Conservation (phyloP, 495 filamentous ascomycete species). For the Trichoderma erinaceum region DNA sequence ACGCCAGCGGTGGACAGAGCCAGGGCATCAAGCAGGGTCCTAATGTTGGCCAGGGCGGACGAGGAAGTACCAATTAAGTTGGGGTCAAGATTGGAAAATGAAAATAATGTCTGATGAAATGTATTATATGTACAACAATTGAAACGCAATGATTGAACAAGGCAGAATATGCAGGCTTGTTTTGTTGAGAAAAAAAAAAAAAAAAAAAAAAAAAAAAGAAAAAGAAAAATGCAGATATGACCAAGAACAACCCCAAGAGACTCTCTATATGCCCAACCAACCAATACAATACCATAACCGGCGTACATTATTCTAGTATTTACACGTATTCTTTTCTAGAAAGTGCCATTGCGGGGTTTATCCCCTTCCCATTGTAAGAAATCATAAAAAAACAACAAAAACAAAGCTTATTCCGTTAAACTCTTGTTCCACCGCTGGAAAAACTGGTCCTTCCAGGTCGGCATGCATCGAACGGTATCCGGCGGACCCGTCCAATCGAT, state of each 20-base stretch:
- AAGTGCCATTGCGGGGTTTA: neutral
- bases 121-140: neutral
- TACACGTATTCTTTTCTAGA: neutral
- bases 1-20: constrained; percentile 31
- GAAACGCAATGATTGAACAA: too few relatives aligned
- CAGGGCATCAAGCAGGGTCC: constrained; percentile 27
- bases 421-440: constrained; percentile 8
- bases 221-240: neutral
- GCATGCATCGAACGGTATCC: constrained; percentile 26
- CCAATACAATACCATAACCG: neutral
- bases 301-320: neutral
- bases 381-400: neutral
- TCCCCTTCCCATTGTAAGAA: neutral
- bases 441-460: constrained; percentile 12
- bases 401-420: neutral
- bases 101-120: constrained; percentile 1
- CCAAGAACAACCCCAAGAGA: neutral
- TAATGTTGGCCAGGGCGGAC: constrained; percentile 24
- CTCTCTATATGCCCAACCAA: neutral
- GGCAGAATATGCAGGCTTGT: too few relatives aligned
- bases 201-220: neutral
- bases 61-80: neutral
- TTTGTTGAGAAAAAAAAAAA: too few relatives aligned
- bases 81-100: neutral
- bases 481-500: constrained; percentile 29